Evolutionary conservation across 2,329 filamentous ascomycete genomes (phyloP), one percentile per base, ranked within the genome.

Genomic region (Cladosporium sp.): DNA sequence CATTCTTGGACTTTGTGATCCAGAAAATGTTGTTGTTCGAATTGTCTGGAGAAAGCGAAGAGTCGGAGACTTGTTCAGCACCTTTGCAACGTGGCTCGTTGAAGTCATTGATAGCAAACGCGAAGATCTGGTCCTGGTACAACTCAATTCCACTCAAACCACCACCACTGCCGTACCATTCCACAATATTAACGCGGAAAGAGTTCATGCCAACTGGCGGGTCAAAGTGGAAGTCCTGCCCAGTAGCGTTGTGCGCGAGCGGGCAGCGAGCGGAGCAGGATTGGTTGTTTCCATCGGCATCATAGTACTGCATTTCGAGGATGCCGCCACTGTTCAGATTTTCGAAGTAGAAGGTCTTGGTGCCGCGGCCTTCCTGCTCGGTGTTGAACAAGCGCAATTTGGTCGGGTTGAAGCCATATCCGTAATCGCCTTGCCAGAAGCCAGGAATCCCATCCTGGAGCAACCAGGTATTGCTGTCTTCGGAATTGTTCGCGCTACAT

Each of bases 261-360:
- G 92, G 90, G 67, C 94, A 99, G 68, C 85, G 82, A 61, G 86
- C 88, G 55, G 92, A 91, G 75, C 94, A 99, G 59, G 83, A 86
- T 30, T 78, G 75, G 58, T 87, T 87, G 52, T 83, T 77, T 25
- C 88, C 88, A 1, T 88, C 39, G 72, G 78, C 22, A 88, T 97
- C 91, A 63, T 87, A 86, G 67, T 94, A 97, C 38, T 92, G 96
- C 69, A 99, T 82, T 74, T 97, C 97, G 86, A 99, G 90, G 72
- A 99, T 97, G 55, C 94, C 94, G 63, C 89, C 87, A 68, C 93
- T 85, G 5, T 93, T 92, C 60, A 93, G 78, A 17, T 92, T 90
- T 20, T 90, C 90, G 70, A 91, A 95, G 59, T 92, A 86, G 77
- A 90, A 99, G 0, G 88, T 89, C 76, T 90, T 89, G 30, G 92